Conservation (phyloP, 306 rosid genomes). For the Rubus idaeus region DNA sequence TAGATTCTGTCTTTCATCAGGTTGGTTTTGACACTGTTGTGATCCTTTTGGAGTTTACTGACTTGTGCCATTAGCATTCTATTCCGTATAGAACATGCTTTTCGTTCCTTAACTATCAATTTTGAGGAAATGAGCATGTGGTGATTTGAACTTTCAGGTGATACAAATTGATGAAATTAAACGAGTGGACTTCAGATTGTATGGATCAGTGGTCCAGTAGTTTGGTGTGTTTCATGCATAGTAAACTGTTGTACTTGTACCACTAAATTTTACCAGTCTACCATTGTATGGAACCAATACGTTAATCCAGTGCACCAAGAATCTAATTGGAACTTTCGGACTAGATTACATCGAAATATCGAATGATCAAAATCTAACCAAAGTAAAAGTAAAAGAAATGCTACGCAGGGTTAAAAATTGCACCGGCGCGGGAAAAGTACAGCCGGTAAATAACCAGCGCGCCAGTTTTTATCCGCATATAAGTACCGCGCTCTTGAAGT, state of each 20-base stretch:
- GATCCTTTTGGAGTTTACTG: neutral
- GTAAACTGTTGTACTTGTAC: no score
- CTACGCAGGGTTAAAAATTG: neutral
- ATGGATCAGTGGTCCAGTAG: neutral
- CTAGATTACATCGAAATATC: neutral
- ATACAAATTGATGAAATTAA: neutral
- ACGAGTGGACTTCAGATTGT: neutral
- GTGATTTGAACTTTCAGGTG: neutral
- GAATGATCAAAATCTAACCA: neutral
- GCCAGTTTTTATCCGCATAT: neutral
- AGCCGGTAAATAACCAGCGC: neutral
- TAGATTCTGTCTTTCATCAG: neutral
- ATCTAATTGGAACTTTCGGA: neutral
- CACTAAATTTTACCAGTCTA: no score
- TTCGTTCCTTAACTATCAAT: neutral
- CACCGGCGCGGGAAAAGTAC: neutral
- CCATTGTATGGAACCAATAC: no score
- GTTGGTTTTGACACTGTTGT: conserved; percentile 3
- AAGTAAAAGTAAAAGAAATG: neutral
- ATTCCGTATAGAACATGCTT: neutral
- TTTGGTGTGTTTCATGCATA: no score
- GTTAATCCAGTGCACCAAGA: no score
- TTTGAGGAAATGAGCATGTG: neutral
- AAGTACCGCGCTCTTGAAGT: neutral
- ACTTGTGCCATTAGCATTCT: conserved; percentile 1